phyloP scores from a whole-genome alignment of 2,329 filamentous ascomycete species.

The Botryotinia calthae region DNA sequence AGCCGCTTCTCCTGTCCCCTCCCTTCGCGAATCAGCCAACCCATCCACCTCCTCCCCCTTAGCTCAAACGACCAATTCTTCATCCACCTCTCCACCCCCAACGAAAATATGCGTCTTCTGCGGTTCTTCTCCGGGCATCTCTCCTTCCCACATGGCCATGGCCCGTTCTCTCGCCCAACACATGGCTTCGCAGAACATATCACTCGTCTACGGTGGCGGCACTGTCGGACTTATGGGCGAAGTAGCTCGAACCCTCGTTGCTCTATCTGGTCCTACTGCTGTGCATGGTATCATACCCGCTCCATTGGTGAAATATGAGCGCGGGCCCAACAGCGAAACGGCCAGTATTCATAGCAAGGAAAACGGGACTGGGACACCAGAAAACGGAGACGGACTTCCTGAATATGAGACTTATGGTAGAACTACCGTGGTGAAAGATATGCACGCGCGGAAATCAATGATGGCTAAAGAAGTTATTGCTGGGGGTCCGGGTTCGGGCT shows the following conservation, averaged over 20 bases:
- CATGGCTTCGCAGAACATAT: slow-evolving; percentile 75
- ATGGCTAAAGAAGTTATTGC: slow-evolving; percentile 87
- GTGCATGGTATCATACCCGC: slow-evolving; percentile 95
- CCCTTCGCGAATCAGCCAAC: neutral
- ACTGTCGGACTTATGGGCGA: slow-evolving; percentile 96
- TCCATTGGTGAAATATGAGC: slow-evolving; percentile 78
- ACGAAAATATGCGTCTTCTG: slow-evolving; percentile 59
- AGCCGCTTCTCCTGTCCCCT: slow-evolving; percentile 30
- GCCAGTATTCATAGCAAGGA: slow-evolving; percentile 24
- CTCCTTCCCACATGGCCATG: slow-evolving; percentile 64
- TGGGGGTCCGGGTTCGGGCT: slow-evolving; percentile 79
- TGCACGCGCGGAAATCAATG: slow-evolving; percentile 92
- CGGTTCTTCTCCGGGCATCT: slow-evolving; percentile 72
- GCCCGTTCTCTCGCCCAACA: slow-evolving; percentile 71
- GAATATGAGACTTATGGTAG: slow-evolving; percentile 65
- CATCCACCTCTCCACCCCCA: neutral
- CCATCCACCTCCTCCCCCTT: slow-evolving; percentile 6
- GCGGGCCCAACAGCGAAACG: slow-evolving; percentile 55
- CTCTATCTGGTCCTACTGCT: slow-evolving; percentile 72
- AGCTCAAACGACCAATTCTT: slow-evolving; percentile 5
- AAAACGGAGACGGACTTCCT: slow-evolving; percentile 38
- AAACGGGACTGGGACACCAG: slow-evolving; percentile 16
- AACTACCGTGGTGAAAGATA: slow-evolving; percentile 87
- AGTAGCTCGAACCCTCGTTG: slow-evolving; percentile 79
- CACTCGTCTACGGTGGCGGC: slow-evolving; percentile 90